Conservation (phyloP, 805 yeast genomes). For the Pichia heedii region DNA sequence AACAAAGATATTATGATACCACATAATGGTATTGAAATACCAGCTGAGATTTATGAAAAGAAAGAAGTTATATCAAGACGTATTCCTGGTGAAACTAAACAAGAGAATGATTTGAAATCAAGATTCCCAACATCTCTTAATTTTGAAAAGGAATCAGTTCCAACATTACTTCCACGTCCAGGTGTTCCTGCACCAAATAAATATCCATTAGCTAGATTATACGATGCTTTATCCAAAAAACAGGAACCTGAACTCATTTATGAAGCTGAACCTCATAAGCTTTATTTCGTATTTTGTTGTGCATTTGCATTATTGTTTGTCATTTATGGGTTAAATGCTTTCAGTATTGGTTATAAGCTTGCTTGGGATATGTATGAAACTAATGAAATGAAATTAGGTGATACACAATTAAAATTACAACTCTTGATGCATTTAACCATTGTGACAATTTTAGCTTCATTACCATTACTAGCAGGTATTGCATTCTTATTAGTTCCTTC, state of each 20-base stretch:
- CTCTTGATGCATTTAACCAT: constrained; percentile 22
- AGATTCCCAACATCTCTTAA: constrained; percentile 57
- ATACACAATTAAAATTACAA: constrained; percentile 19
- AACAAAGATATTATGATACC: constrained; percentile 4
- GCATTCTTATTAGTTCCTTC: constrained; percentile 51
- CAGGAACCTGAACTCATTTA: constrained; percentile 64
- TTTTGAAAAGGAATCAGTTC: constrained; percentile 51
- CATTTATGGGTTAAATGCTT: constrained; percentile 50
- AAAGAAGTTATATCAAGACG: constrained; percentile 30
- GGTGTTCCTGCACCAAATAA: constrained; percentile 69
- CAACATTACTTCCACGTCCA: constrained; percentile 64
- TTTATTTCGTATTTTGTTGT: constrained; percentile 62
- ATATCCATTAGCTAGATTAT: constrained; percentile 51
- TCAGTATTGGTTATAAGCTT: constrained; percentile 24
- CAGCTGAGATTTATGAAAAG: constrained; percentile 20
- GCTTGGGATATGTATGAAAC: constrained; percentile 20
- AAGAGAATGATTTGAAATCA: constrained; percentile 40
- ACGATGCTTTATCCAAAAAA: constrained; percentile 42
- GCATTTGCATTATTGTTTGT: constrained; percentile 61
- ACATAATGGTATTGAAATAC: constrained; percentile 4
- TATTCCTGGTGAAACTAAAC: constrained; percentile 48
- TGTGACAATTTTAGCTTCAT: constrained; percentile 30
- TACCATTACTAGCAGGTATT: constrained; percentile 34
- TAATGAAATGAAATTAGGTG: constrained; percentile 24
- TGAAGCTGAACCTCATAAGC: constrained; percentile 75